These are phyloP conservation scores for Abrus pulchellus DNA, from an alignment of 306 rosid genomes.

Conservation along the genomic window DNA sequence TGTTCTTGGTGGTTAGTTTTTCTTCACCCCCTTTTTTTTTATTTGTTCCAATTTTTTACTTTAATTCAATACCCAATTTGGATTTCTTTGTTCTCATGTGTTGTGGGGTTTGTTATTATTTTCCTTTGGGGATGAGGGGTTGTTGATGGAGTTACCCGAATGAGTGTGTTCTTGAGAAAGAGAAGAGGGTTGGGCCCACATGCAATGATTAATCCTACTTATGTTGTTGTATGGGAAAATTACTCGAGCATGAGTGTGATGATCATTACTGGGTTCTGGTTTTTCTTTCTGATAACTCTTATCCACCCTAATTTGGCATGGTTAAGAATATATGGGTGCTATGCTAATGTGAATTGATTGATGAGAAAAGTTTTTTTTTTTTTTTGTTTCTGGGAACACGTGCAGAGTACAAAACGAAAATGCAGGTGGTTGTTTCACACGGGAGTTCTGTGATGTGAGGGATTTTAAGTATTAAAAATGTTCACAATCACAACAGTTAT, in stretches of 20 bases:
- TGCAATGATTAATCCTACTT: slow-evolving; percentile 28
- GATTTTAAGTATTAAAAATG: slow-evolving; percentile 3
- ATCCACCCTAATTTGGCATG: neutral
- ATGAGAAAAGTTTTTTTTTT: neutral
- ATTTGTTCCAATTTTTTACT: slow-evolving; percentile 34
- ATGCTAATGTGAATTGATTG: neutral
- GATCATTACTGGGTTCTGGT: slow-evolving; percentile 18
- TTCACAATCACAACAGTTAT: neutral
- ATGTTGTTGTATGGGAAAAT: slow-evolving; percentile 21
- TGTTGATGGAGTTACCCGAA: neutral
- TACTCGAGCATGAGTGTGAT: slow-evolving; percentile 23
- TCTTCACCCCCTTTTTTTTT: neutral
- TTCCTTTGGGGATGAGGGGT: neutral
- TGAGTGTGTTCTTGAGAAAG: neutral
- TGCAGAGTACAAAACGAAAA: slow-evolving; percentile 4
- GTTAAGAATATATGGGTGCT: neutral
- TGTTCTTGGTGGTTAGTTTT: slow-evolving; percentile 91
- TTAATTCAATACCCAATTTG: slow-evolving; percentile 36
- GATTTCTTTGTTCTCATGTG: neutral
- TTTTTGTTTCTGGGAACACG: neutral
- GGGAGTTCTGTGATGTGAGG: neutral
- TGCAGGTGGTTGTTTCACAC: slow-evolving; percentile 19
- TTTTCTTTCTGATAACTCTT: neutral
- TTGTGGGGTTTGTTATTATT: slow-evolving; percentile 21
- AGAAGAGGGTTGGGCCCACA: slow-evolving; percentile 29